Base-by-base conservation (phyloP, 2,329 filamentous ascomycete genomes). In the Fusarium sarcochroum region DNA sequence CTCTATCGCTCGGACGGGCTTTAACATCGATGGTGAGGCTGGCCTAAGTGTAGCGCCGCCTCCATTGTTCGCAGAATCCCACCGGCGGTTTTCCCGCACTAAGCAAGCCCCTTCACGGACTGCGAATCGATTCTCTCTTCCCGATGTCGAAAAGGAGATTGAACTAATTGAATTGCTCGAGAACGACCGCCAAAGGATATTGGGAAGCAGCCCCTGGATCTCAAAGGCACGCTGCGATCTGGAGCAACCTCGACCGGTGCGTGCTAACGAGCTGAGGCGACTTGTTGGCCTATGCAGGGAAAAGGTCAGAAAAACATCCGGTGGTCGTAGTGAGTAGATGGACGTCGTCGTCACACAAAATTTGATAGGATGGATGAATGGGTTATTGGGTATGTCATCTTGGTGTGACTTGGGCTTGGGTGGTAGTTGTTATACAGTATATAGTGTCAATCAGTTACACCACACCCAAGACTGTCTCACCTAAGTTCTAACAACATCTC, bases 211-310 rank as follows among this genome's bases (percentile, higher is more conserved):
- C 1, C 62, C 71, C 4, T 52, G 78, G 1, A 44, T 79, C 20
- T 72, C 76, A 10, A 75, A 70, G 41, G 71, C 62, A 14, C 58
- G 67, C n/a, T 80, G 78, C 21, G 48, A 58, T 2, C 63, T 80
- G 17, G 71, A 78, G 45, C 75, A 79, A 48, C 77, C 78, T 4
- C 69, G 63, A 30, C 78, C 78, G 3, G 62, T 79, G 7, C 68
- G 74, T 53, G 73, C 68, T 6, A 73, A 66, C 10, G 76, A 79
- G 51, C 52, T 78, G 52, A 75, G 65, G 58, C 67, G 76, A 23
- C 58, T 80, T 8, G 70, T 74, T 4, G 76, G 72, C 40, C 51
- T 78, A 20, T 79, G 75, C 50, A 74, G 71, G 45, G 68, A 72
- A 13, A 76, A 66, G 8, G 56, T 71, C 44, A 68, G 70, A 20